Conservation (phyloP, 257 asterid genomes). For the Solanum rostratum region DNA sequence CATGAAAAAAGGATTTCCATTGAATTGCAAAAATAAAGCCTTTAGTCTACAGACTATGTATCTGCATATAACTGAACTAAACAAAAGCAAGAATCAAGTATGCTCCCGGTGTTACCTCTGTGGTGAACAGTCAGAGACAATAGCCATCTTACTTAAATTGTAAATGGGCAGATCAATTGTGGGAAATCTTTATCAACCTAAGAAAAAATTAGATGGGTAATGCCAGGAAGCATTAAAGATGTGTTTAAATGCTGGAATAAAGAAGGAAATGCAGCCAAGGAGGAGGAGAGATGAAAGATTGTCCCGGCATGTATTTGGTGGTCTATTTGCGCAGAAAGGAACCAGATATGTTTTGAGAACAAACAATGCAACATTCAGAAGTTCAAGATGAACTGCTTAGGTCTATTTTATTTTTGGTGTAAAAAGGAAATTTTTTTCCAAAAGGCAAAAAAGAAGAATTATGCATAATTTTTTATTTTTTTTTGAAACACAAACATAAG, state of each 20-base stretch:
- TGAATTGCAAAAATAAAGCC: not conserved
- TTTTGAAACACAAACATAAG: too few relatives aligned
- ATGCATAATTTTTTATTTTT: too few relatives aligned
- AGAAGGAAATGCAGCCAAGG: not conserved
- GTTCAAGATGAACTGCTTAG: too few relatives aligned
- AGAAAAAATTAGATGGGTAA: not conserved
- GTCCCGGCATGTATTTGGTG: not conserved
- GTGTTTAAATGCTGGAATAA: not conserved
- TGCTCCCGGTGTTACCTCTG: not conserved
- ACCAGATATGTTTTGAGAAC: not conserved
- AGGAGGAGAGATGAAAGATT: not conserved
- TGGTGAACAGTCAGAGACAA: not conserved
- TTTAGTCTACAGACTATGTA: not conserved
- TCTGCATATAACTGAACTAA: conserved; percentile 39
- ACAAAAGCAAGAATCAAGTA: not conserved
- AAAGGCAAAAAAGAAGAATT: too few relatives aligned
- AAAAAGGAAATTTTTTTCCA: too few relatives aligned
- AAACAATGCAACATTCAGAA: not conserved
- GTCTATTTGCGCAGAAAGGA: not conserved
- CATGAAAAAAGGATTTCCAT: not conserved
- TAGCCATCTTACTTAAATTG: not conserved
- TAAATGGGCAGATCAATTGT: not conserved
- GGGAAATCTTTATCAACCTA: not conserved
- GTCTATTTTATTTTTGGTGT: too few relatives aligned
- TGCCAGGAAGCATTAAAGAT: not conserved